Percentiles rank a stretch among this genome's conserved stretches.
These are phyloP conservation scores for Knoxdaviesia capensis DNA, from an alignment of 2,329 filamentous ascomycete genomes.

Conservation along the genomic window DNA sequence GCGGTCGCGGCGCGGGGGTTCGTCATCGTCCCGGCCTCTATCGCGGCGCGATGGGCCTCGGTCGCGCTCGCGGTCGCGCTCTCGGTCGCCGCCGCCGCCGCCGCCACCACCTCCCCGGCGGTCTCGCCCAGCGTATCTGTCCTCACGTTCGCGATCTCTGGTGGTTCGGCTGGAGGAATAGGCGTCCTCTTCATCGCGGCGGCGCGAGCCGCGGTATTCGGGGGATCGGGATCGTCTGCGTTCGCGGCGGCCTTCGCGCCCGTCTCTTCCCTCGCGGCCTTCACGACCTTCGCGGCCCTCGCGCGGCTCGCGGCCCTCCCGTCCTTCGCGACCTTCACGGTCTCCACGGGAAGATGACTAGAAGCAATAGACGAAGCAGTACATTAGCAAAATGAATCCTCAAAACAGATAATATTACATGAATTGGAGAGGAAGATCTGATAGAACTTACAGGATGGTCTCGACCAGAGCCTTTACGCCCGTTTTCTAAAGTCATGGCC, in stretches of 20 bases:
- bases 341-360: conserved; percentile 3
- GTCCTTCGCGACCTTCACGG: conserved; percentile 9
- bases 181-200: conserved; percentile 59
- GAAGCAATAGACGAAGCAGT: background rate
- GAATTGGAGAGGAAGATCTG: background rate
- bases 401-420: background rate
- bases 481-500: conserved; percentile 14
- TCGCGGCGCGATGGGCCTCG: conserved; percentile 36
- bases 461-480: conserved; percentile 25
- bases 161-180: conserved; percentile 90
- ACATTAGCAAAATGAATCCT: background rate
- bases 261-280: conserved; percentile 12
- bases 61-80: conserved; percentile 63
- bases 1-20: conserved; percentile 35
- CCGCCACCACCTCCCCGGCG: conserved; percentile 45
- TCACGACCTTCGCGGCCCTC: conserved; percentile 17
- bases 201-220: conserved; percentile 43
- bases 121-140: conserved; percentile 60
- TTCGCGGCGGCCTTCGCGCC: conserved; percentile 26
- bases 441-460: conserved; percentile 29
- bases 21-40: conserved; percentile 47
- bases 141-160: conserved; percentile 81
- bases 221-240: conserved; percentile 76
- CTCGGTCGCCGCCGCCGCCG: conserved; percentile 61
- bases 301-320: conserved; percentile 15